Base-by-base conservation (phyloP, 352 stramenopile species). In the Globisporangium irregulare region DNA sequence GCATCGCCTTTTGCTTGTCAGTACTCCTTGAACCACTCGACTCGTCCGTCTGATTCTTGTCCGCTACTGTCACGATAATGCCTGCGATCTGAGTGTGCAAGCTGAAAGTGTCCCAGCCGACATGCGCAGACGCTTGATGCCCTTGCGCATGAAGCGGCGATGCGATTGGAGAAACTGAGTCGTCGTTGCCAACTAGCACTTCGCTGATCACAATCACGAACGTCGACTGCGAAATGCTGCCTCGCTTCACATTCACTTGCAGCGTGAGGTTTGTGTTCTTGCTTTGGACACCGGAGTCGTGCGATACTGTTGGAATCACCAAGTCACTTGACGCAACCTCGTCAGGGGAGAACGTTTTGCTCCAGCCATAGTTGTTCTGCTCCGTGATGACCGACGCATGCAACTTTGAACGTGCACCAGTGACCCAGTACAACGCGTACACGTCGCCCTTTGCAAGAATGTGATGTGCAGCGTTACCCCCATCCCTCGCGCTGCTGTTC, bases 371-470 rank as follows among this genome's bases (percentile, higher is more conserved):
- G 20, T 82, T 68, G 51, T 20, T 60, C 1, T 72, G 58, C 12
- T 85, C 73, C 7, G 73, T 74, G 36, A 94, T 63, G 8, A 93
- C 74, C 1, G 86, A 94, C 0, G 80, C 73, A 36, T 79, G 84
- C 6, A 95, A 56, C 18, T 73, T 78, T 12, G 75, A 76, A 12
- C 87, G 81, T 36, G 69, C 59, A 36, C 82, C 86, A 3, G 69
- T 74, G 3, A 92, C 80, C 87, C 87, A 95, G 51, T 93, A 95
- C 10, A 95, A 63, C 25, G 86, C 84, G 58, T 95, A 95, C 65
- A 76, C 79, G 25, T 95, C 87, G 8, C 84, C 80, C n/a, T 75
- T 67, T 20, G 76, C 80, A 0, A 95, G 68, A 54, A 95, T 87
- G 51, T 95, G 87, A 59, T 95, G 79, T 3, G 84, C 86, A 51